Base-by-base conservation (phyloP, 352 stramenopile genomes). In the Phytopythium mirpurense region DNA sequence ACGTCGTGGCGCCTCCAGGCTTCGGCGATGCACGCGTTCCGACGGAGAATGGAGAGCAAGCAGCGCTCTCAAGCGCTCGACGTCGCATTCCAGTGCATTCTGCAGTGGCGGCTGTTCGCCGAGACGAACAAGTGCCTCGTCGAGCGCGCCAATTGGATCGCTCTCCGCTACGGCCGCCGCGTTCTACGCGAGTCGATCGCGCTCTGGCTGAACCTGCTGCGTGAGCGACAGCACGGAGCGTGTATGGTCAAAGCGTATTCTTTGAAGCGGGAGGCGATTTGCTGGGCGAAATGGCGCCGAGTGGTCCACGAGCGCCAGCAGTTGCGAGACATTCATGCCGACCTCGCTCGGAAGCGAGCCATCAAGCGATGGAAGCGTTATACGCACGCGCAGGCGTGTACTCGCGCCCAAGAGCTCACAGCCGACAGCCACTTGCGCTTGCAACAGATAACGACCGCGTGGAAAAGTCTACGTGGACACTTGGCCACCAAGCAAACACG, bases 111-210 rank as follows among this genome's bases (percentile, higher is more conserved):
- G 1, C 32, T 72, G 3, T 66, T 69, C 41, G 60, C 57, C 2
- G 65, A 62, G 35, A 57, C 44, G 2, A 51, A 43, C 15, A 69
- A 71, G 34, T 72, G 59, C 16, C 47, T 57, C 2, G 47, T 24
- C 0, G 65, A 74, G 24, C 65, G 75, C 40, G 45, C 54, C 3
- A 35, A 57, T 4, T 88, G 74, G 78, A 46, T 86, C 10, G 34
- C 65, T 23, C 67, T 79, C 37, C 64, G 74, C 1, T 47, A 51
- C 0, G 37, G 34, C 18, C 59, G 77, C 2, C 48, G 36, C 12
- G 36, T 37, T 10, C 41, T 74, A 29, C 60, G 74, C 15, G 18
- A 18, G 0, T 54, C 42, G 5, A 31, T 84, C 14, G 1, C 18
- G 0, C 41, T 51, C n/a, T 88, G 77, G 77, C 51, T 45, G 38